These are phyloP conservation scores for Penicillium robsamsonii DNA, from an alignment of 495 filamentous ascomycete species.

Conservation along the genomic window DNA sequence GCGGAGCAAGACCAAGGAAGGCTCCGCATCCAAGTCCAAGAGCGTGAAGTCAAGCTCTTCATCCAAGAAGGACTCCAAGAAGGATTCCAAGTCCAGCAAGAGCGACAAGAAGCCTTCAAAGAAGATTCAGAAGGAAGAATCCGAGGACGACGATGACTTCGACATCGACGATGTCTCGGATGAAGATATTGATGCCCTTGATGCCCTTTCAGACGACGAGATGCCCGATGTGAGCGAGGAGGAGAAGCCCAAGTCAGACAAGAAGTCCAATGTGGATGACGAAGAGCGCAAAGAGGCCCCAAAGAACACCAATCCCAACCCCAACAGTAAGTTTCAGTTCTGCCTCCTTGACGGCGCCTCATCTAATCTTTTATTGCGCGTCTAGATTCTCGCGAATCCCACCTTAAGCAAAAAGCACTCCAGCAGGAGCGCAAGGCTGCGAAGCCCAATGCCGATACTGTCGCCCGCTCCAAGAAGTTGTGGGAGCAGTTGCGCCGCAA, in stretches of 20 bases:
- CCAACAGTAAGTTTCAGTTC: conserved; percentile 33
- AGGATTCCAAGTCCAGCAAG: conserved; percentile 26
- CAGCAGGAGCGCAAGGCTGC: conserved; percentile 84
- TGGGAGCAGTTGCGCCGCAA: conserved; percentile 94
- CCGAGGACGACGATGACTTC: conserved; percentile 42
- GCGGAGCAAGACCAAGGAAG: conserved; percentile 45
- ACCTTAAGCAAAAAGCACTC: conserved; percentile 87
- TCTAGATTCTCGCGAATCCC: conserved; percentile 71
- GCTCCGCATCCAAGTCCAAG: conserved; percentile 35
- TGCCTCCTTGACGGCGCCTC: not conserved
- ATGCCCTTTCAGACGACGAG: conserved; percentile 32
- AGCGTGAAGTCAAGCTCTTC: conserved; percentile 26
- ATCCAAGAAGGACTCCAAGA: conserved; percentile 31
- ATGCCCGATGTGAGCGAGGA: conserved; percentile 37
- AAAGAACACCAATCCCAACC: conserved; percentile 24
- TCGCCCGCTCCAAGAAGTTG: conserved; percentile 88
- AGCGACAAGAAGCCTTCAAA: conserved; percentile 36
- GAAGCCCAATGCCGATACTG: conserved; percentile 86
- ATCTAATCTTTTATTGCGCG: conserved; percentile 13
- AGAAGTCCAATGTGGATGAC: conserved; percentile 11
- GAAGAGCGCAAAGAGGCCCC: conserved; percentile 13
- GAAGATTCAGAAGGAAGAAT: conserved; percentile 34
- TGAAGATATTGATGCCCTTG: conserved; percentile 31
- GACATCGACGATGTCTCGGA: conserved; percentile 45
- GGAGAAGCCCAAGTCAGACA: conserved; percentile 22